Conservation (phyloP, 441 rosid genomes). For the Corymbia citriodora region DNA sequence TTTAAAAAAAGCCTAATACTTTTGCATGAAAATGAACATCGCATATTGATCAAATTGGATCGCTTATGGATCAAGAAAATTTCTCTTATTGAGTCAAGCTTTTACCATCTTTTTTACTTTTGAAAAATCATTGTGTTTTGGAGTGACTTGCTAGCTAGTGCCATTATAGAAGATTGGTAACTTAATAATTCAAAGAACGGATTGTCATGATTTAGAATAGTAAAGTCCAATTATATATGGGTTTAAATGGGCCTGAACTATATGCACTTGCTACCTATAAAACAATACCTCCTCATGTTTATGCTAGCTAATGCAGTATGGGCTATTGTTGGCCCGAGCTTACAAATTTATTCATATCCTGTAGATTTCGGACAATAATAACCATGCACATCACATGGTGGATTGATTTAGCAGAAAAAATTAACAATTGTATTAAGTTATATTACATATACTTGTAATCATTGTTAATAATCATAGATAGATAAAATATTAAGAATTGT, state of each 20-base stretch:
- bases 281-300: accelerated
- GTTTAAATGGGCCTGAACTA: background rate
- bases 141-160: background rate
- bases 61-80: accelerated
- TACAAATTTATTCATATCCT: background rate
- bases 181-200: accelerated
- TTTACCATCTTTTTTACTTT: background rate
- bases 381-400: background rate
- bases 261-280: background rate
- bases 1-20: too few relatives aligned
- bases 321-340: accelerated
- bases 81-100: background rate
- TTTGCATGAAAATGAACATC: too few relatives aligned
- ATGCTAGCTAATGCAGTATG: background rate
- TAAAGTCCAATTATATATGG: background rate
- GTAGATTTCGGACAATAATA: background rate
- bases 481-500: background rate
- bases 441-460: too few relatives aligned
- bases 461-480: too few relatives aligned
- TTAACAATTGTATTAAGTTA: background rate
- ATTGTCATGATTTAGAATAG: background rate
- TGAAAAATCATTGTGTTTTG: too few relatives aligned
- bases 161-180: background rate
- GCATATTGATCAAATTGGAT: background rate
- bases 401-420: background rate